A percentile compares a stretch with the other conserved stretches of the same genome.
These are phyloP conservation scores for Nakazawaea wyomingensis DNA, from an alignment of 805 yeast genomes.

Conservation along the genomic window DNA sequence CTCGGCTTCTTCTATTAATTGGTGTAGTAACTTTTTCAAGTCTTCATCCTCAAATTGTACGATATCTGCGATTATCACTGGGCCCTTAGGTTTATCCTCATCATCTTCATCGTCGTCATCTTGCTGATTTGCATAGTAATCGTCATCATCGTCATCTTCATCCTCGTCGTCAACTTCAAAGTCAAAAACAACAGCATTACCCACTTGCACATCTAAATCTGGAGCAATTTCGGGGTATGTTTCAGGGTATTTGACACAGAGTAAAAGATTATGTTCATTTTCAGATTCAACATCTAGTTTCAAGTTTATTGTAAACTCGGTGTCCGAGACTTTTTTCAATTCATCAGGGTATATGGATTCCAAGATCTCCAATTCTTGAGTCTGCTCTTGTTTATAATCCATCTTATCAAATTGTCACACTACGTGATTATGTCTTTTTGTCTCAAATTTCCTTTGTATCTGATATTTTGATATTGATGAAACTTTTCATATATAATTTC, in stretches of 20 bases:
- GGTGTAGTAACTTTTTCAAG: constrained; percentile 31
- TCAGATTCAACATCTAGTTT: constrained; percentile 63
- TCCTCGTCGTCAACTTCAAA: background rate
- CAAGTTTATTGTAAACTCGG: constrained; percentile 53
- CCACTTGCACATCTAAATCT: constrained; percentile 35
- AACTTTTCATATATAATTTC: too few species aligned
- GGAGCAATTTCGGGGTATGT: constrained; percentile 82
- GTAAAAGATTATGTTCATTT: constrained; percentile 47
- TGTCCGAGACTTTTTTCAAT: constrained; percentile 40
- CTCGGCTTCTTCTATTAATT: constrained; percentile 56
- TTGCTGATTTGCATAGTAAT: constrained; percentile 33
- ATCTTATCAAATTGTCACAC: too few species aligned
- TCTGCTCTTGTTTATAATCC: constrained; percentile 81
- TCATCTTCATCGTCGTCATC: constrained; percentile 41
- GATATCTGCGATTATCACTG: constrained; percentile 50
- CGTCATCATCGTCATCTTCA: constrained; percentile 24
- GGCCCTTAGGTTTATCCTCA: constrained; percentile 31
- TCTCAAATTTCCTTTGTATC: too few species aligned
- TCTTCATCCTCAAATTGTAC: constrained; percentile 52
- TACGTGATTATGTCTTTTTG: too few species aligned
- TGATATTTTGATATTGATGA: too few species aligned
- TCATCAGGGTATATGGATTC: constrained; percentile 95
- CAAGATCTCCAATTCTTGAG: constrained; percentile 84
- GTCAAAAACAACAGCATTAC: constrained; percentile 23
- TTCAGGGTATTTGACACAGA: constrained; percentile 69